Evolutionary conservation across 441 rosid genomes (phyloP), one percentile per base, ranked within the genome.

Genomic region (Erodium texanum): DNA sequence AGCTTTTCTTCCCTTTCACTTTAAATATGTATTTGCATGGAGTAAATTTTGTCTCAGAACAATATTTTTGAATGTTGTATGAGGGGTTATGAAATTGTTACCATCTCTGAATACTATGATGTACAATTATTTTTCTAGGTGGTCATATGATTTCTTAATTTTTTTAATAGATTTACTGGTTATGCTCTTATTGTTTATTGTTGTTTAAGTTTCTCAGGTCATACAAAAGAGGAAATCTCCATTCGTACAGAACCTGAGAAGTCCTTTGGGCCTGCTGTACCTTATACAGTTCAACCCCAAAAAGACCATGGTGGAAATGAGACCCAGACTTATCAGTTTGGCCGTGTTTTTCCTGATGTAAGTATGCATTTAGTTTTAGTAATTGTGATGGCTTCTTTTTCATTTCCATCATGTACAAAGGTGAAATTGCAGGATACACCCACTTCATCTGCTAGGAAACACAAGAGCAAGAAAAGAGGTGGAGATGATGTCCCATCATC

Each of bases 151-250:
- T 48, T 43, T 43, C 11, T 43, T 43, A 2, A 43, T 36, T 5
- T 5, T 36, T 18, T 54, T 16, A 54, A 54, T 18, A 27, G 70
- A 76, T 71, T 75, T 76, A 48, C 71, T 65, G 62, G 78, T 82
- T 66, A 68, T 71, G 70, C 75, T 68, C 81, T 84, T 87, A 83
- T 86, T 79, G 80, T 81, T 84, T 76, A 82, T 85, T 87, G 83
- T 76, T 80, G 75, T 82, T 80, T 81, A 86, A 84, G 88, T 89
- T 80, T 87, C 80, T 82, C 97, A 87, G 98, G 88, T 84, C 85
- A 66, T 64, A 76, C 74, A 61, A 75, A 82, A 78, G 86, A 79
- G 78, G 87, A 85, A 72, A 68, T 73, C 70, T 73, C 82, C 73
- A 76, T 75, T 75, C 71, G 50, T 77, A 80, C 82, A 62, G 74